phyloP scores from a whole-genome alignment of 768 basidiomycete species.

The Hygrophorus pudorinus region DNA sequence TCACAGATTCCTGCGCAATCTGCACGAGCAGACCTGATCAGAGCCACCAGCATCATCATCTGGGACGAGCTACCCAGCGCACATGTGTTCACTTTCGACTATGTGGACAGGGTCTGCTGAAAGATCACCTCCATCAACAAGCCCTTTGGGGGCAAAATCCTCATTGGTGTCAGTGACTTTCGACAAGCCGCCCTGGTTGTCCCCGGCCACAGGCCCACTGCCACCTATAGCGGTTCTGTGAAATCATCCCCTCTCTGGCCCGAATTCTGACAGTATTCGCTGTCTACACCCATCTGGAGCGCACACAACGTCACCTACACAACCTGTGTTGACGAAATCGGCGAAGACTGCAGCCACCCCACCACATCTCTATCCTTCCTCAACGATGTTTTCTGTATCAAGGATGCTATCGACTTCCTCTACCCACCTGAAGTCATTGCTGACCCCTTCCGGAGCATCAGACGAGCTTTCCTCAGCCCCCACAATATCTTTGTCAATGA shows the following conservation, averaged over 20 bases:
- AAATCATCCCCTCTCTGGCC: not conserved
- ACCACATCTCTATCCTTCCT: not conserved
- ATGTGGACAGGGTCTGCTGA: not conserved
- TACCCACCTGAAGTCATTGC: too few species aligned
- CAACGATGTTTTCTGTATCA: not conserved
- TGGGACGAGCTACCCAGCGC: too few species aligned
- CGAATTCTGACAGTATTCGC: not conserved
- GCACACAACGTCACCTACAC: too few species aligned
- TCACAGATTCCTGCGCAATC: too few species aligned
- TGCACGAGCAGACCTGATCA: too few species aligned
- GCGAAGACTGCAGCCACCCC: too few species aligned
- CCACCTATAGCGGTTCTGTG: not conserved
- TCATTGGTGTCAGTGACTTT: not conserved
- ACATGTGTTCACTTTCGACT: not conserved
- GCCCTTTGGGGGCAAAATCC: not conserved
- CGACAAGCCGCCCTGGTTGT: not conserved
- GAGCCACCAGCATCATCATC: too few species aligned
- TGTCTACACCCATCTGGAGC: not conserved
- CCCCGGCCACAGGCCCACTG: not conserved
- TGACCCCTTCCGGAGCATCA: not conserved
- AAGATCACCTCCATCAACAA: not conserved
- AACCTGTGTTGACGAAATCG: too few species aligned
- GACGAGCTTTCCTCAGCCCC: not conserved
- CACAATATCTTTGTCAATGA: too few species aligned
- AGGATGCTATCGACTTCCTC: not conserved